These are phyloP conservation scores for Pleurostoma richardsiae DNA, from an alignment of 2,329 filamentous ascomycete genomes.

Conservation along the genomic window DNA sequence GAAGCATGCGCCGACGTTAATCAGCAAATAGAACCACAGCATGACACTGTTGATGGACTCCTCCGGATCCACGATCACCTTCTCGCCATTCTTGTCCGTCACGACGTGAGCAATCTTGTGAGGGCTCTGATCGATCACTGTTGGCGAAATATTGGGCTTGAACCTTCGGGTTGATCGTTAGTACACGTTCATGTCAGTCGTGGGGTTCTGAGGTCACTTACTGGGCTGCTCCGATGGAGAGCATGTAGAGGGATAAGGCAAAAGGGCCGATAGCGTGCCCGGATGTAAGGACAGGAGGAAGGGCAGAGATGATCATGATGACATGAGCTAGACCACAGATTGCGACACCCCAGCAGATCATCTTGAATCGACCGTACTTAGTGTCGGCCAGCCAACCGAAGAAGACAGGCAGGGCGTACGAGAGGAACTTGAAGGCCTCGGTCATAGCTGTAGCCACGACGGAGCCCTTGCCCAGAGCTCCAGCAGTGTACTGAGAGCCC, in stretches of 20 bases:
- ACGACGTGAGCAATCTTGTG: constrained; percentile 49
- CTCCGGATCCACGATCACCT: constrained; percentile 64
- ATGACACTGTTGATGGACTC: constrained; percentile 62
- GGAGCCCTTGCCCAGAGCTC: constrained; percentile 55
- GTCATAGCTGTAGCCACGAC: constrained; percentile 45
- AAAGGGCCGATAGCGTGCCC: constrained; percentile 45
- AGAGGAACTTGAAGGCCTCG: constrained; percentile 51
- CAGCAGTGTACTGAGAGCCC: constrained; percentile 41
- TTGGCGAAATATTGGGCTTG: constrained; percentile 67
- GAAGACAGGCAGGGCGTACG: constrained; percentile 52
- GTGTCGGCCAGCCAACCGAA: constrained; percentile 59
- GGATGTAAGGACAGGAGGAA: constrained; percentile 35
- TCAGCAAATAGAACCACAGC: constrained; percentile 56
- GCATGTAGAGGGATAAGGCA: constrained; percentile 55
- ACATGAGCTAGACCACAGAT: constrained; percentile 64
- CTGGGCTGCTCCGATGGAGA: constrained; percentile 59
- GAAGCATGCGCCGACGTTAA: constrained; percentile 49
- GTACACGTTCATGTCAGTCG: no score
- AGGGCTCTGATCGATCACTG: constrained; percentile 62
- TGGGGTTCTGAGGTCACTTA: not conserved
- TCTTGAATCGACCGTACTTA: constrained; percentile 64
- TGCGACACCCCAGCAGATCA: constrained; percentile 65
- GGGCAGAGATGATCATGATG: constrained; percentile 60
- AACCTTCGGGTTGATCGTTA: constrained; percentile 31
- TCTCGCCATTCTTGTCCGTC: constrained; percentile 49